Base-by-base conservation (phyloP, 805 yeast species). In the Candida lessepsii region DNA sequence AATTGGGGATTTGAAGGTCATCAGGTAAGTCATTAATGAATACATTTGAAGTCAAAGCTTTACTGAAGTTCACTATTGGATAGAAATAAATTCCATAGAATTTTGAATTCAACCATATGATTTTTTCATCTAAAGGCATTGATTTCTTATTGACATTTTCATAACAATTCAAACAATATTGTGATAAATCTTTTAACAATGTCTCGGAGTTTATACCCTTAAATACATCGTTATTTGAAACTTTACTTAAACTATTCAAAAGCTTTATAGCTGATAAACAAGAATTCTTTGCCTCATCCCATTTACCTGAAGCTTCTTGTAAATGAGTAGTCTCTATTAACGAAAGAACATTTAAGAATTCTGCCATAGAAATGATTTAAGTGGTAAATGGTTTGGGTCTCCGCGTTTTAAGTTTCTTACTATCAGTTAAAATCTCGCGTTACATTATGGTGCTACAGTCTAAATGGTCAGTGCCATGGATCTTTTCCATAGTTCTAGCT, bases 61-160 rank as follows among this genome's bases (percentile, higher is more conserved):
- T 35, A 20, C 32, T 41, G 41, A 61, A 55, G 2, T 44, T 26
- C 5, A 58, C 29, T 8, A 60, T 57, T n/a, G 55, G 60, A 39
- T 42, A 54, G n/a, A 44, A 35, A 6, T 14, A 13, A 3, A 32
- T 31, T 2, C 33, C 40, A 13, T 40, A 14, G 0, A 52, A 18
- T 34, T 51, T 56, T 2, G 67, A 61, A 31, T 54, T 45, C 2
- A 61, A 35, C 70, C 70, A 64, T 5, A 44, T 26, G 9, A 63
- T 35, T 41, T 52, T 56, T 2, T 53, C 54, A 15, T 49, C 46
- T 1, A 25, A 2, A 2, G 17, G 16, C 37, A 39, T 30, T 13
- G 29, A 14, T 20, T 21, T 29, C 5, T 29, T 42, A 2, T 9
- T 7, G 2, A 38, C 35, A 7, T 30, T 27, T 7, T 58, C 63